A percentile compares a stretch with the other conserved stretches of the same genome.
Evolutionary conservation across 139 green algal species (phyloP).

Genomic region (Chlorella sp.): DNA sequence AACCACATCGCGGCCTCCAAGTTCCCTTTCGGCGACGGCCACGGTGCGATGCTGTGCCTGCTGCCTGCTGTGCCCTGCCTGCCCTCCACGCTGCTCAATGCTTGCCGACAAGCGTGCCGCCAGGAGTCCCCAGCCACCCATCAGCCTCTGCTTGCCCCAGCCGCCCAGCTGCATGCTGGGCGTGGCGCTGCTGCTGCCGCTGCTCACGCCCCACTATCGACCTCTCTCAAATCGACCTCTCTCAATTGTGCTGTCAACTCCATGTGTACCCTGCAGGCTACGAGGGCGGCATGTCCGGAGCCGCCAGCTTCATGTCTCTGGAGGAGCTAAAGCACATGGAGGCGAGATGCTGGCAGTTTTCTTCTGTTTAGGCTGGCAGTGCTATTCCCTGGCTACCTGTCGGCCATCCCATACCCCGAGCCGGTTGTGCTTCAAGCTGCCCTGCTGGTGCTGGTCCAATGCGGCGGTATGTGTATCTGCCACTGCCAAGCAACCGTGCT

Average conservation of each 20-base stretch:
- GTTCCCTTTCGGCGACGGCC: conserved; percentile 1
- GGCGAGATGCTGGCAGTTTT: background rate
- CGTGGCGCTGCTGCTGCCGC: background rate
- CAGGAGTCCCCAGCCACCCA: too few species aligned
- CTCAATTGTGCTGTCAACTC: too few species aligned
- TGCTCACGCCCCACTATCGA: too few species aligned
- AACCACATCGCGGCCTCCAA: conserved; percentile 7
- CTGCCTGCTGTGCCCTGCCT: background rate
- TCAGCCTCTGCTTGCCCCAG: too few species aligned
- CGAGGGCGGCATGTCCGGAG: background rate
- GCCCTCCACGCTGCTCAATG: background rate
- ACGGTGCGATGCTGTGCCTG: background rate
- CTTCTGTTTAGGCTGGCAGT: too few species aligned
- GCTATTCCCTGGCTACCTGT: too few species aligned
- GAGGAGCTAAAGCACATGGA: conserved; percentile 33
- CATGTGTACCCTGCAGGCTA: background rate
- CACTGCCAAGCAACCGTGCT: too few species aligned
- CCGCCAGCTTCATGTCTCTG: conserved; percentile 9
- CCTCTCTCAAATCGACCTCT: too few species aligned
- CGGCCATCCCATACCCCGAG: conserved; percentile 29
- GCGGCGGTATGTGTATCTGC: too few species aligned
- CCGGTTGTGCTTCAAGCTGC: background rate
- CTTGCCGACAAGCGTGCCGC: too few species aligned
- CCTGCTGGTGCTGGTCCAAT: background rate
- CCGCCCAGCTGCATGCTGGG: too few species aligned